Evolutionary conservation across 2,329 filamentous ascomycete genomes (phyloP).

Genomic region (Calonectria pseudoreteaudii): DNA sequence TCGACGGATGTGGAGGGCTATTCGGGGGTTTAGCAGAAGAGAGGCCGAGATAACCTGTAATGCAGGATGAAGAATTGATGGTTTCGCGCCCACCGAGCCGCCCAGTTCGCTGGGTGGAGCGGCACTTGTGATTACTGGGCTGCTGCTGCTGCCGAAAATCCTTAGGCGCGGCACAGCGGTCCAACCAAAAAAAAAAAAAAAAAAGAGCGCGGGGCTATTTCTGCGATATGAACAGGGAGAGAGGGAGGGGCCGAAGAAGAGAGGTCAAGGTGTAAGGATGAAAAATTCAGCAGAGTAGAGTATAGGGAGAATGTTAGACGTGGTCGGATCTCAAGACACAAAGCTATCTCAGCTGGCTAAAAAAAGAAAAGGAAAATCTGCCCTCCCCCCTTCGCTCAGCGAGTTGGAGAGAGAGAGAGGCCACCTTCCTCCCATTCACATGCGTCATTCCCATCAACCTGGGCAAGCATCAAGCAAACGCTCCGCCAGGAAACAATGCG

Average conservation of each 20-base stretch:
- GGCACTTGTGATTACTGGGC: not conserved
- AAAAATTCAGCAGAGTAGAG: not conserved
- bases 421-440: slow-evolving; percentile 11
- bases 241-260: not conserved
- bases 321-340: not conserved
- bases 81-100: slow-evolving; percentile 5
- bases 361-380: not conserved
- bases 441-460: slow-evolving; percentile 39
- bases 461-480: not conserved
- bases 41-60: slow-evolving; percentile 30
- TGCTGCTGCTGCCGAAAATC: slow-evolving; percentile 31
- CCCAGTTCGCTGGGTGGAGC: slow-evolving; percentile 21
- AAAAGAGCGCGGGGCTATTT: slow-evolving; percentile 37
- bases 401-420: not conserved
- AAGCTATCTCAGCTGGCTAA: not conserved
- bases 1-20: not conserved
- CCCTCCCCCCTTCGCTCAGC: not conserved
- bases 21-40: not conserved
- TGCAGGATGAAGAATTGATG: slow-evolving; percentile 45
- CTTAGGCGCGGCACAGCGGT: slow-evolving; percentile 34
- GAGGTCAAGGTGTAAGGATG: not conserved
- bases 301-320: not conserved
- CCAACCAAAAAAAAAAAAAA: slow-evolving; percentile 32
- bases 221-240: not conserved
- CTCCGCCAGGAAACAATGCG: not conserved